Conservation (phyloP, 2,329 filamentous ascomycete species). For the Dichotomopilus funicola region DNA sequence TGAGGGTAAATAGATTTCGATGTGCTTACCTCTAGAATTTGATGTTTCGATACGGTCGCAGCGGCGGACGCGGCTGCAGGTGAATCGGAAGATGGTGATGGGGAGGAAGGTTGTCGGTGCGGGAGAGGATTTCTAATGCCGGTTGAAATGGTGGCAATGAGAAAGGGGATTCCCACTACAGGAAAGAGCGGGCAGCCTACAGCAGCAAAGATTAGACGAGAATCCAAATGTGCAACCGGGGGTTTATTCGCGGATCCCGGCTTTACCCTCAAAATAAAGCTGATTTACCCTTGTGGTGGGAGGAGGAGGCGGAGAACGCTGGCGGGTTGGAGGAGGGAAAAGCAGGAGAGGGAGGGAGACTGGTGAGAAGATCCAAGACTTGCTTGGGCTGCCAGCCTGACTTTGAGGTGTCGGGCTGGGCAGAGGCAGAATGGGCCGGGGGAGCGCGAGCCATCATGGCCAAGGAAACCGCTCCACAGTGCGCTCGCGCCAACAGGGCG, state of each 20-base stretch:
- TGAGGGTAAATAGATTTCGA: neutral
- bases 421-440: neutral
- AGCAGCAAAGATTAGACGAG: conserved; percentile 4
- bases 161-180: conserved; percentile 4
- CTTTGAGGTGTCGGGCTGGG: conserved; percentile 11
- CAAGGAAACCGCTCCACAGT: conserved; percentile 14
- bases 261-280: conserved; percentile 15
- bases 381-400: conserved; percentile 13
- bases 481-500: neutral
- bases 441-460: conserved; percentile 3
- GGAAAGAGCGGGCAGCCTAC: conserved; percentile 4
- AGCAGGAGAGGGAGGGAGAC: conserved; percentile 9
- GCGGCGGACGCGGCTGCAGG: neutral
- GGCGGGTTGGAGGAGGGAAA: conserved; percentile 9
- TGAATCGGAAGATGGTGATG: neutral
- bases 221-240: conserved; percentile 1
- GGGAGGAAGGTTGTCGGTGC: neutral
- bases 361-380: conserved; percentile 3
- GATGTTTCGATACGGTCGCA: neutral
- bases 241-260: neutral
- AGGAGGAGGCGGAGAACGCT: conserved; percentile 5
- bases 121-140: conserved; percentile 9
- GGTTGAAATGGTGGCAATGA: conserved; percentile 11
- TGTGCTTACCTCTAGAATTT: conserved; percentile 7
- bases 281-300: conserved; percentile 12